These are phyloP conservation scores for Metschnikowia lochheadii DNA, from an alignment of 805 yeast genomes.

Conservation along the genomic window DNA sequence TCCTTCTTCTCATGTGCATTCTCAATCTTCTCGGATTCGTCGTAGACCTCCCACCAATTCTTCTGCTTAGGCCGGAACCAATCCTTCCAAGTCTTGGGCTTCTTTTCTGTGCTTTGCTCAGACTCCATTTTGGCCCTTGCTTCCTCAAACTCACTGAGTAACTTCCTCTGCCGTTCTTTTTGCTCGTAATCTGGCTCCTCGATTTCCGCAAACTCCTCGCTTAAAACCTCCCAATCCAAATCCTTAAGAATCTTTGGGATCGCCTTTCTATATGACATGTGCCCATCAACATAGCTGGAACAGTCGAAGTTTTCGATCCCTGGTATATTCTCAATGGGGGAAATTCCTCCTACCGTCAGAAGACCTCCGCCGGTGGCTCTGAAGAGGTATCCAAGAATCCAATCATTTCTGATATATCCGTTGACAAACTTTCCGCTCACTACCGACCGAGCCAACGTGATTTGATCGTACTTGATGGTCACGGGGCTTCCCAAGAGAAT, in stretches of 20 bases:
- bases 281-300: slow-evolving; percentile 85
- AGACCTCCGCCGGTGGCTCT: slow-evolving; percentile 95
- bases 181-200: slow-evolving; percentile 94
- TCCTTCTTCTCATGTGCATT: neutral
- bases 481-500: slow-evolving; percentile 84
- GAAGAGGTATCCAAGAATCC: slow-evolving; percentile 93
- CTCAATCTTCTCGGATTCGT: slow-evolving; percentile 22
- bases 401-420: slow-evolving; percentile 88
- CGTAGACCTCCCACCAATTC: slow-evolving; percentile 57
- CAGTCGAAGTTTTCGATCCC: slow-evolving; percentile 85
- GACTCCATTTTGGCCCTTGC: slow-evolving; percentile 61
- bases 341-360: slow-evolving; percentile 84
- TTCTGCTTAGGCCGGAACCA: slow-evolving; percentile 48
- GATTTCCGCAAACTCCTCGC: slow-evolving; percentile 91
- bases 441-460: slow-evolving; percentile 73
- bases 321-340: slow-evolving; percentile 59
- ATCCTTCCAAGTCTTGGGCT: slow-evolving; percentile 44
- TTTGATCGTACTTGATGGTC: slow-evolving; percentile 71
- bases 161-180: slow-evolving; percentile 74
- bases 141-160: slow-evolving; percentile 81
- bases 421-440: slow-evolving; percentile 88
- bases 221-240: slow-evolving; percentile 74
- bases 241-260: slow-evolving; percentile 75
- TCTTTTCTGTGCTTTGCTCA: slow-evolving; percentile 33
- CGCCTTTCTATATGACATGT: slow-evolving; percentile 93